Conservation (phyloP, 2,329 filamentous ascomycete species). For the Nemania serpens region DNA sequence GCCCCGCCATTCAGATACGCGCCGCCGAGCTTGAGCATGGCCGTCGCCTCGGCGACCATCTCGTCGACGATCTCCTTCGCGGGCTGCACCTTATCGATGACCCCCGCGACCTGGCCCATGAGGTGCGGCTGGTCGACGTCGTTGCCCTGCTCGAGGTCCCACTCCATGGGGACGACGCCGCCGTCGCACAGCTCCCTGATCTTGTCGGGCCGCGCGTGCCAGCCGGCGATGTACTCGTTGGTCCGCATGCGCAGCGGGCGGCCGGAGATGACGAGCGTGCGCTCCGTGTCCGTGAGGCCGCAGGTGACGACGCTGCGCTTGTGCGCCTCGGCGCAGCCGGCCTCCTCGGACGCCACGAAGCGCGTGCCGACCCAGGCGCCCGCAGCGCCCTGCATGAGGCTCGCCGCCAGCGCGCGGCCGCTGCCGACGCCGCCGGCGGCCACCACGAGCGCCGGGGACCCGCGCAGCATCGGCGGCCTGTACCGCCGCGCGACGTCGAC, state of each 20-base stretch:
- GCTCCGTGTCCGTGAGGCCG: constrained; percentile 75
- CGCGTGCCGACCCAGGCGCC: constrained; percentile 95
- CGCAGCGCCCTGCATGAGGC: constrained; percentile 83
- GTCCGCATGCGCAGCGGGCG: constrained; percentile 78
- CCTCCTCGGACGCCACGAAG: constrained; percentile 84
- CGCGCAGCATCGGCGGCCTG: constrained; percentile 68
- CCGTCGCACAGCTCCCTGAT: constrained; percentile 75
- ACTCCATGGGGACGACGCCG: constrained; percentile 79
- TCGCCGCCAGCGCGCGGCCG: constrained; percentile 78
- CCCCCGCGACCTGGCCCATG: constrained; percentile 91
- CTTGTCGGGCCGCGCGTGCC: constrained; percentile 77
- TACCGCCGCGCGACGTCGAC: constrained; percentile 81
- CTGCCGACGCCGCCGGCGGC: constrained; percentile 88
- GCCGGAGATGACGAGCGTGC: constrained; percentile 82
- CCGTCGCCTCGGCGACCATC: constrained; percentile 80
- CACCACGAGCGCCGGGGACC: constrained; percentile 75
- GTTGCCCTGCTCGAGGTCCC: constrained; percentile 80
- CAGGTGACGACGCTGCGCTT: constrained; percentile 85
- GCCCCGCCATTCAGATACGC: constrained; percentile 55
- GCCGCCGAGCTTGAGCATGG: constrained; percentile 66
- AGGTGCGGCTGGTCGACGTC: constrained; percentile 86
- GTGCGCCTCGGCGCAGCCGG: constrained; percentile 78
- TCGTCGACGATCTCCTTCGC: constrained; percentile 84
- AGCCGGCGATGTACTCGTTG: constrained; percentile 81
- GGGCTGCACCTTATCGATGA: constrained; percentile 77